Percentiles rank a stretch among this genome's conserved stretches.
Conservation (phyloP, 345 rosid genomes). For the Hibiscus tridactylites region DNA sequence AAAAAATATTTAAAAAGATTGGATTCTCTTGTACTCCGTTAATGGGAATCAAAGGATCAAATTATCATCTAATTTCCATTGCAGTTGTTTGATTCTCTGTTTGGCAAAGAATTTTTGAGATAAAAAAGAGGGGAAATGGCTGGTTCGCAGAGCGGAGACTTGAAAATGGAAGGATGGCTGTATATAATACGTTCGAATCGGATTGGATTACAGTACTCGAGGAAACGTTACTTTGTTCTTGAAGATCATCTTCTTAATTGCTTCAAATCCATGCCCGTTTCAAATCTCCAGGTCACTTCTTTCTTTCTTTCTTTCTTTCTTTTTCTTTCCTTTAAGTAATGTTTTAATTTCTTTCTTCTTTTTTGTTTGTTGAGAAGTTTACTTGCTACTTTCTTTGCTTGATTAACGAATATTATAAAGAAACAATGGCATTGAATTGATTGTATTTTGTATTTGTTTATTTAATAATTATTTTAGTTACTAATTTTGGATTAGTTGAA, state of each 20-base stretch:
- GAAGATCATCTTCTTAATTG: conserved; percentile 57
- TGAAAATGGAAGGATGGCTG: conserved; percentile 87
- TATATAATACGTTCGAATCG: conserved; percentile 68
- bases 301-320: neutral
- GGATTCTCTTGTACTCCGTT: neutral
- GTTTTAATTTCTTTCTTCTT: neutral
- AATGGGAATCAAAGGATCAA: conserved; percentile 17
- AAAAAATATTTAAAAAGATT: neutral
- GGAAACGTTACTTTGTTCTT: conserved; percentile 75
- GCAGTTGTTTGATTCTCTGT: neutral
- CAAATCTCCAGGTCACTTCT: conserved; percentile 39
- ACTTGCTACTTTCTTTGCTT: neutral
- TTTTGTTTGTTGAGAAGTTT: neutral
- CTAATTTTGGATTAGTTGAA: neutral
- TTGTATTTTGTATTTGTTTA: neutral
- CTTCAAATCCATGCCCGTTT: conserved; percentile 62
- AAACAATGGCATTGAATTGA: neutral
- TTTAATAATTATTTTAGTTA: neutral
- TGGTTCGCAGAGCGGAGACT: conserved; percentile 26
- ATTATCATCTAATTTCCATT: neutral
- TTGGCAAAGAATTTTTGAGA: neutral
- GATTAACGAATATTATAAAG: neutral
- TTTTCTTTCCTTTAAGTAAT: neutral
- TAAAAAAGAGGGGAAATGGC: conserved; percentile 25
- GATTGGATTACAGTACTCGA: conserved; percentile 73